Base-by-base conservation (phyloP, 2,329 filamentous ascomycete species). In the Cadophora sp. region DNA sequence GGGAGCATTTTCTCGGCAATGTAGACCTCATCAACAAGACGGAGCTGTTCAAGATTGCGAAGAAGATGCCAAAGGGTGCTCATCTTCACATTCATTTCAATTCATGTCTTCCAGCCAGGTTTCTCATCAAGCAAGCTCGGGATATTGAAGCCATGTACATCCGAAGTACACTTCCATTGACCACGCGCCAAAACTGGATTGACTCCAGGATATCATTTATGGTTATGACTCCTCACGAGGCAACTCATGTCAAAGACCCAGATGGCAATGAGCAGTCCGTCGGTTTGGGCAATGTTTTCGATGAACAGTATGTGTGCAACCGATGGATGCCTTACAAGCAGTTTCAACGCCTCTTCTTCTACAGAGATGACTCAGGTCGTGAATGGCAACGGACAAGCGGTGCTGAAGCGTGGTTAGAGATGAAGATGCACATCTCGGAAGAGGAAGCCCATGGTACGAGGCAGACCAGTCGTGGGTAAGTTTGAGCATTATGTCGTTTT, bases 41-140 rank as follows among this genome's bases (percentile, higher is more conserved):
- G 9, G 78, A 80, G 53, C 75, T 93, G 16, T 87, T 89, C 72
- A 72, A 81, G 31, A 83, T 91, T 29, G 85, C 88, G 6, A 80
- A 80, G 37, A 76, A 78, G 66, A 85, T 92, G 82, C 91, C 91
- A 51, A 94, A 94, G 78, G 91, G 91, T 2, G 85, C 86, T 0
- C 89, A 93, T 76, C 81, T 93, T 27, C 91, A 94, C 77, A 86
- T 93, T 27, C 91, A 94, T 77, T 93, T 92, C 82, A 94, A 93
- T 76, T 86, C 91, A n/a, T 92, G 91, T 69, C 81, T 93, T 4
- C 81, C 83, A 16, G 89, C 91, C 11, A 77, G 81, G 1, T 83
- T 88, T 5, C 81, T 93, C 24, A 81, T 93, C 82, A 72, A 86
- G 81, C 71, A 85, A 82, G 81, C 81, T 70, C 77, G 80, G 12